Base-by-base conservation (phyloP, 306 rosid species). In the Echinosophora koreensis region DNA sequence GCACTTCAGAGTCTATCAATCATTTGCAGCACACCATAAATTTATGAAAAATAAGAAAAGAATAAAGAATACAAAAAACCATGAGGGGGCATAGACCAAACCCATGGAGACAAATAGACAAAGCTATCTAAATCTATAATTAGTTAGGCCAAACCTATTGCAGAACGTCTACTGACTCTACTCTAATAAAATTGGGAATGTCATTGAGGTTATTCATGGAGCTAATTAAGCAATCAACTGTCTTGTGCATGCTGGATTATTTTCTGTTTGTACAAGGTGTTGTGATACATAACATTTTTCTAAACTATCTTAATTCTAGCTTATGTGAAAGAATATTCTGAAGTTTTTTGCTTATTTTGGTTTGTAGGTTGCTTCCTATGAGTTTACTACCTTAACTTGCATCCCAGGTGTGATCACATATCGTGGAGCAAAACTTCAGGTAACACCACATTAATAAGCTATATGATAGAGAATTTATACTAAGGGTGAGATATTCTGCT, bases 341-440 rank as follows among this genome's bases (percentile, higher is more conserved):
- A 88, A 38, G 67, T 11, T 42, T 66, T 42, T 84, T 49, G 58
- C 39, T 16, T 75, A 42, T 42, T 76, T 67, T 85, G 46, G 56
- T 82, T 52, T 66, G 47, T 89, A 95, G 99, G 99, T 92, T 86
- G 99, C 99, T 78, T 95, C 97, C 30, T 95, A 95, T 81, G 99
- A 95, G 85, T 95, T 95, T 84, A 92, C 97, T 52, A 95, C 99
- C 68, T 84, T 95, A 65, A 92, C 99, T 80, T 95, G 99, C 89
- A 95, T 95, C 76, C 99, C 97, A 4, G 99, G 97, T 71, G 99
- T 95, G 81, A 95, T 95, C 15, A 73, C 83, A 37, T 95, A 95
- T 70, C 88, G 94, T 27, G 97, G 99, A 83, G 97, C 97, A 51
- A 92, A 92, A 89, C 87, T 95, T 90, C 99, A 95, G 99, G 97